These are phyloP conservation scores for Vaccinium vitisidaea DNA, from an alignment of 148 eudicot species.

Conservation along the genomic window DNA sequence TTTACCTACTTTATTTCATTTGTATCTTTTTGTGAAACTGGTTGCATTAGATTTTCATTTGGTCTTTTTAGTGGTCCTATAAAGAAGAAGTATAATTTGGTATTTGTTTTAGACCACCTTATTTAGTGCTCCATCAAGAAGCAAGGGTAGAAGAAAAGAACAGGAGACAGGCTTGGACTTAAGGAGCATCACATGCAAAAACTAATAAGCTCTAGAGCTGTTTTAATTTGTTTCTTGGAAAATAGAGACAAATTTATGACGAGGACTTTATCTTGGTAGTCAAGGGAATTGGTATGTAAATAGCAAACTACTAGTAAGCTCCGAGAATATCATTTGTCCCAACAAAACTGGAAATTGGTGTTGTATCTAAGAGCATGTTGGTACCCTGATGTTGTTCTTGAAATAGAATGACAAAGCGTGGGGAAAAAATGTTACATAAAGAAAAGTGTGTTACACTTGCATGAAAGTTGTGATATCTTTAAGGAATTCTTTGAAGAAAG, in stretches of 20 bases:
- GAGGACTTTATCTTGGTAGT: neutral
- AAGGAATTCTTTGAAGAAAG: neutral
- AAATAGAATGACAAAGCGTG: neutral
- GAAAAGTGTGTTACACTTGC: neutral
- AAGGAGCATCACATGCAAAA: neutral
- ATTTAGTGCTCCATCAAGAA: neutral
- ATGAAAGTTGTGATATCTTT: neutral
- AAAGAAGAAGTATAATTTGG: neutral
- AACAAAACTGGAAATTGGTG: neutral
- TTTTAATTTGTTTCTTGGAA: neutral
- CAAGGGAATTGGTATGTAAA: neutral
- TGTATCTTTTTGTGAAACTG: neutral
- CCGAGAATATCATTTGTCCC: too few relatives aligned
- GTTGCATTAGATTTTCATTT: neutral
- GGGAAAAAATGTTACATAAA: neutral
- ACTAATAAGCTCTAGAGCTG: neutral
- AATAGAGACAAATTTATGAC: neutral
- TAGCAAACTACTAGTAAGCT: neutral
- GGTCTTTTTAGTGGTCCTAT: neutral
- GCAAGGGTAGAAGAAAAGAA: neutral
- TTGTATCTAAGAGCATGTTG: neutral
- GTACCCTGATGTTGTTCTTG: neutral
- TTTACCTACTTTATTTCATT: neutral
- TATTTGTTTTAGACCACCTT: neutral
- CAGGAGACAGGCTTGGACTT: neutral